Evolutionary conservation across 257 asterid genomes (phyloP).

Genomic region (Craterostigma plantagineum): DNA sequence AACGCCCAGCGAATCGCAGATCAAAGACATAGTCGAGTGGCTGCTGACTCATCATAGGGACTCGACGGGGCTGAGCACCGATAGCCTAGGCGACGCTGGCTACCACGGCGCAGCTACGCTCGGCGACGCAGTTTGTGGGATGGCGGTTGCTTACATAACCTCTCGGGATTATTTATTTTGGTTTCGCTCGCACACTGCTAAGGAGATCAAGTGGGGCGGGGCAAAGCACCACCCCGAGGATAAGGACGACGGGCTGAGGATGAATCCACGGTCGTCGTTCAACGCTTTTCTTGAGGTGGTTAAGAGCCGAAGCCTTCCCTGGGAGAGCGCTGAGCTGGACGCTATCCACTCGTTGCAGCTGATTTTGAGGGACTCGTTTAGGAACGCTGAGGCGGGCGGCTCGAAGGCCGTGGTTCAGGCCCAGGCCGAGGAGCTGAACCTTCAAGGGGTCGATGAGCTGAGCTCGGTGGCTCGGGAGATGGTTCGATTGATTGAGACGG

Average conservation of each 20-base stretch:
- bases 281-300: slow-evolving; percentile 82
- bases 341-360: slow-evolving; percentile 69
- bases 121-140: slow-evolving; percentile 48
- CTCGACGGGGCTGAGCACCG: slow-evolving; percentile 51
- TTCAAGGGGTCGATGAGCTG: slow-evolving; percentile 18
- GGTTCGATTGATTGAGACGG: slow-evolving; percentile 50
- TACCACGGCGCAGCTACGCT: slow-evolving; percentile 37
- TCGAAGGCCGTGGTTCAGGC: no score
- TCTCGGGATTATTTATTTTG: slow-evolving; percentile 30
- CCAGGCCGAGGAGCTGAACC: no score
- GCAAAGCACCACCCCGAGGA: slow-evolving; percentile 52
- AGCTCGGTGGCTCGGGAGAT: slow-evolving; percentile 42
- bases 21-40: slow-evolving; percentile 38
- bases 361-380: slow-evolving; percentile 32
- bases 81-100: slow-evolving; percentile 40
- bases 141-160: slow-evolving; percentile 37
- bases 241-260: slow-evolving; percentile 32
- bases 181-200: slow-evolving; percentile 46
- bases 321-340: slow-evolving; percentile 90
- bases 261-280: slow-evolving; percentile 79
- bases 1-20: slow-evolving; percentile 31
- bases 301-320: slow-evolving; percentile 74
- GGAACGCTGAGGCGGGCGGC: no score
- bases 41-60: slow-evolving; percentile 26
- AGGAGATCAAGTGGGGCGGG: slow-evolving; percentile 52